A percentile compares a stretch with the other conserved stretches of the same genome.
phyloP scores from a whole-genome alignment of 257 asterid species.

The Solanum stenotomum region DNA sequence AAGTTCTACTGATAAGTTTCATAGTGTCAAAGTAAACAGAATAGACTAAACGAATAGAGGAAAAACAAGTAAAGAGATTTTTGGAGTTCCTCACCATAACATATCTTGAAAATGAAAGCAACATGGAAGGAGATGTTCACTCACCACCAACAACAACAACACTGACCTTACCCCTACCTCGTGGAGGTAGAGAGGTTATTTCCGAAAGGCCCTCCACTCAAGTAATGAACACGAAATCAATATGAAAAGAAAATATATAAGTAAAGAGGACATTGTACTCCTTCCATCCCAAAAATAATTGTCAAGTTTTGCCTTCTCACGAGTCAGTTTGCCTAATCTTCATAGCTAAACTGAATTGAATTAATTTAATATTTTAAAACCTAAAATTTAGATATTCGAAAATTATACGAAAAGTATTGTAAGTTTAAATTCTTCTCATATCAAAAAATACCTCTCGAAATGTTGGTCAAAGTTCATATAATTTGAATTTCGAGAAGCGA shows the following conservation, averaged over 20 bases:
- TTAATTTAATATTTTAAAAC: background rate
- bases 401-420: background rate
- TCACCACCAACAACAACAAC: background rate
- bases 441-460: background rate
- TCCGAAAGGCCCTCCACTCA: background rate
- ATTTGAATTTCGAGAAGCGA: background rate
- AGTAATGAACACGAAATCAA: background rate
- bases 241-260: background rate
- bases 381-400: background rate
- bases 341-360: background rate
- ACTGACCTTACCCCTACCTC: background rate
- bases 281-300: background rate
- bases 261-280: background rate
- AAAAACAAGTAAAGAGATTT: background rate
- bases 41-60: background rate
- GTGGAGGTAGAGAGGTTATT: background rate
- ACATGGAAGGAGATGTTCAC: background rate
- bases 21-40: background rate
- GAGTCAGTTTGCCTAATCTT: background rate
- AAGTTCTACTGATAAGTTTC: background rate
- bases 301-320: background rate
- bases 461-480: background rate
- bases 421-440: background rate
- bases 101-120: background rate
- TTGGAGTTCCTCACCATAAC: background rate